phyloP scores from a whole-genome alignment of 208 protist species.

The Strigomonas galati region DNA sequence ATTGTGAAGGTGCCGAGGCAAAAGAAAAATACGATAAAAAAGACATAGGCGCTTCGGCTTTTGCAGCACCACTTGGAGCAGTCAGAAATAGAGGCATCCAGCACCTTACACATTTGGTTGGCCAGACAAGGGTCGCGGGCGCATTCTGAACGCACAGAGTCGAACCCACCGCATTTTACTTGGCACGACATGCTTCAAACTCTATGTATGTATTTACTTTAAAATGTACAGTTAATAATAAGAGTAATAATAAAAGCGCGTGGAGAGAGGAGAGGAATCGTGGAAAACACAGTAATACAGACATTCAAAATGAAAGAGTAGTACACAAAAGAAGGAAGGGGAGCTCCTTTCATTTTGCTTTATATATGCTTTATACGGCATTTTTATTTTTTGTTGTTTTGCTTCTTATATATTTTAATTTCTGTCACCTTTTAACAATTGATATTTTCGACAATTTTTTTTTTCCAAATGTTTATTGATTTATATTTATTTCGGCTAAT shows the following conservation, averaged over 20 bases:
- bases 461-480: not conserved
- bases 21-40: constrained; percentile 79
- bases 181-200: constrained; percentile 50
- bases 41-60: constrained; percentile 58
- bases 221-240: constrained; percentile 1
- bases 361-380: not conserved
- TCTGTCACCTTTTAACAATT: not conserved
- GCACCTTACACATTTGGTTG: constrained; percentile 58
- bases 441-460: not conserved
- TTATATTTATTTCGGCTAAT: constrained; percentile 1
- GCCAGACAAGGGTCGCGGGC: constrained; percentile 66
- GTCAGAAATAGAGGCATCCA: constrained; percentile 36
- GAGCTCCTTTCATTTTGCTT: not conserved
- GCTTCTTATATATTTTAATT: not conserved
- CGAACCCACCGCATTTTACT: constrained; percentile 60
- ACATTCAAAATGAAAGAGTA: not conserved
- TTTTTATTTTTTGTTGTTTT: not conserved
- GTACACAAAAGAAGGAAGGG: not conserved
- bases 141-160: constrained; percentile 70
- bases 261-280: not conserved
- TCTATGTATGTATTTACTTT: too few relatives aligned
- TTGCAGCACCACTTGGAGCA: constrained; percentile 79
- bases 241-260: constrained; percentile 7
- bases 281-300: not conserved
- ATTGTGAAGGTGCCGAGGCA: constrained; percentile 62